These are phyloP conservation scores for Paramecium pentaurelia DNA, from an alignment of 73 alveolate species.

Conservation along the genomic window DNA sequence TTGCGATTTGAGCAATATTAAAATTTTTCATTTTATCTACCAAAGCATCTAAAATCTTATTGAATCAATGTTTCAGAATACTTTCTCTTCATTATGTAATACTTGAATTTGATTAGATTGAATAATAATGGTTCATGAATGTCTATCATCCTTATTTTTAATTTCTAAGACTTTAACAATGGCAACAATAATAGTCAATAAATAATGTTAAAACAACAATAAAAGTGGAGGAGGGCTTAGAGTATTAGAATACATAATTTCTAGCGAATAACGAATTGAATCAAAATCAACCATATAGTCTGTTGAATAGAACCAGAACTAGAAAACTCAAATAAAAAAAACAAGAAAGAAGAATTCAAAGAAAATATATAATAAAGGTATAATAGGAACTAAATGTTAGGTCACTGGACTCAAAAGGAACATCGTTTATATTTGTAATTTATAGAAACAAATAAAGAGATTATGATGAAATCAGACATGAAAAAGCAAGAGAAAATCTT, in stretches of 20 bases:
- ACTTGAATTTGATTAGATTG: not conserved
- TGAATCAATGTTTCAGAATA: not conserved
- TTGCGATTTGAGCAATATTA: not conserved
- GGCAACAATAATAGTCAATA: not conserved
- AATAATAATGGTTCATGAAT: not conserved
- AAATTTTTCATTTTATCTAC: not conserved
- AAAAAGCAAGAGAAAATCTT: conserved; percentile 5
- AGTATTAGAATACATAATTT: not conserved
- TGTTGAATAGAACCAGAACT: not conserved
- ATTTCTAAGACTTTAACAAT: not conserved
- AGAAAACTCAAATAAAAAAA: not conserved
- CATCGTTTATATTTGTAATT: not conserved
- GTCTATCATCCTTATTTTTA: not conserved
- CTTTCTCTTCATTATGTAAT: not conserved
- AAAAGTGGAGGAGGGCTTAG: not conserved
- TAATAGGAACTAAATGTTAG: not conserved
- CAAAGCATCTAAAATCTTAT: not conserved
- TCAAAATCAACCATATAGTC: not conserved
- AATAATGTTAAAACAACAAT: not conserved
- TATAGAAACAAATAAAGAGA: not conserved
- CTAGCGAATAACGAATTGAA: not conserved
- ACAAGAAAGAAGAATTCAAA: not conserved
- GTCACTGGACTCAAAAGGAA: conserved; percentile 32
- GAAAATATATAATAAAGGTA: conserved; percentile 11
- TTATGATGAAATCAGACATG: conserved; percentile 13